Evolutionary conservation across 768 basidiomycete species (phyloP).

Genomic region (Gloeophyllum trabeum): DNA sequence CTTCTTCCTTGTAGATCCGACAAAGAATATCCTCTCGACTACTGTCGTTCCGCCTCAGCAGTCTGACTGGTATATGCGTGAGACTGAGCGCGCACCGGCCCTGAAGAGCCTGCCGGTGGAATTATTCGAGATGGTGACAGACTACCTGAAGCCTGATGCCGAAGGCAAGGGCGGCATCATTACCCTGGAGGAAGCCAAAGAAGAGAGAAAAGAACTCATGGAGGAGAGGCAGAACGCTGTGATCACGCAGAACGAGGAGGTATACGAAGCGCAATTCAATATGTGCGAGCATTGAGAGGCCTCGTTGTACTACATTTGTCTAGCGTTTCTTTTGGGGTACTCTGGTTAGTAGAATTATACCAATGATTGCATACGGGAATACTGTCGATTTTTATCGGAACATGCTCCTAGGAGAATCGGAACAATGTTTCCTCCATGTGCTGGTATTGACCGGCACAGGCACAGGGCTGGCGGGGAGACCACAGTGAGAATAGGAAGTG

Average conservation of each 20-base stretch:
- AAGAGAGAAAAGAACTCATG: constrained; percentile 3
- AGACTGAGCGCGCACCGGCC: neutral
- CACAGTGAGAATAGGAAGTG: no score
- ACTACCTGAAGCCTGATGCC: neutral
- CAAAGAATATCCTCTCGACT: constrained; percentile 8
- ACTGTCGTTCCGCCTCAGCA: constrained; percentile 12
- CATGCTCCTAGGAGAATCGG: no score
- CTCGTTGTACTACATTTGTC: no score
- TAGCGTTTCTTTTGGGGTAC: no score
- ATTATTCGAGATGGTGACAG: constrained; percentile 2
- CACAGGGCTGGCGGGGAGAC: no score
- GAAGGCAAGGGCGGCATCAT: neutral
- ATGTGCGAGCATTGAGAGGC: neutral
- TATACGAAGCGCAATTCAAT: neutral
- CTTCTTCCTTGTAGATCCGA: constrained; percentile 12
- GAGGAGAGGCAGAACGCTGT: constrained; percentile 1
- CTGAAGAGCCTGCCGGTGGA: constrained; percentile 4
- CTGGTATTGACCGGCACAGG: no score
- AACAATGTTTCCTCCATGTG: no score
- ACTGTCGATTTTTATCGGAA: no score
- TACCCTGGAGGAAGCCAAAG: neutral
- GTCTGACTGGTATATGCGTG: constrained; percentile 6
- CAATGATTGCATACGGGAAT: no score
- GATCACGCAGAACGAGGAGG: neutral
- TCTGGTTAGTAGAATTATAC: no score